A percentile compares a stretch with the other conserved stretches of the same genome.
Conservation (phyloP, 805 yeast genomes). For the Yarrowia sp. region DNA sequence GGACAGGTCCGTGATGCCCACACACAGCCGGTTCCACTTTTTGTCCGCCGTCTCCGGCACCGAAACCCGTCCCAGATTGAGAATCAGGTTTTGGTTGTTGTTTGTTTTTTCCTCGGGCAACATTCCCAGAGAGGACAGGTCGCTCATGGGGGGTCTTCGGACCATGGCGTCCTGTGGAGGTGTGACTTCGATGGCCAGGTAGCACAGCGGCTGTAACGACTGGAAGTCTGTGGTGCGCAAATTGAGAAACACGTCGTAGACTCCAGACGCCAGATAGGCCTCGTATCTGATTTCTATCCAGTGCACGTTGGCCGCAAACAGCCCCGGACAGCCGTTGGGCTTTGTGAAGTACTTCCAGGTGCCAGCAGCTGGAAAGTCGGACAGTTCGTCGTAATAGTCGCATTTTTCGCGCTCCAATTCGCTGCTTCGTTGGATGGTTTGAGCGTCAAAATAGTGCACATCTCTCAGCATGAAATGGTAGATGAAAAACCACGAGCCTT, state of each 20-base stretch:
- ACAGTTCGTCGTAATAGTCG: background rate
- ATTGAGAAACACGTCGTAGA: conserved; percentile 17
- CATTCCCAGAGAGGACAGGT: background rate
- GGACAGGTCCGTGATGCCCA: conserved; percentile 16
- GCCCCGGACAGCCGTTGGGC: conserved; percentile 18
- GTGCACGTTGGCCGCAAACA: conserved; percentile 12
- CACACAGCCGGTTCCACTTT: conserved; percentile 13
- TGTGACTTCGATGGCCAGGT: conserved; percentile 7
- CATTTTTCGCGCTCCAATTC: conserved; percentile 19
- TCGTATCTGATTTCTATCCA: conserved; percentile 22
- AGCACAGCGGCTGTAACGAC: conserved; percentile 7
- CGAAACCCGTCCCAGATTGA: conserved; percentile 12
- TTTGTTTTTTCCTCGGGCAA: background rate
- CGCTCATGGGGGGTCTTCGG: conserved; percentile 8
- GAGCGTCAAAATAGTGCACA: conserved; percentile 15
- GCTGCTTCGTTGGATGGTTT: conserved; percentile 2
- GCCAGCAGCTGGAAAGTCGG: conserved; percentile 22
- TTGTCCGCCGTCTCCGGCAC: conserved; percentile 8
- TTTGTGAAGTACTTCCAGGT: conserved; percentile 20
- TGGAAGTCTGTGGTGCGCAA: conserved; percentile 5
- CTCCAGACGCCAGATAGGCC: conserved; percentile 6
- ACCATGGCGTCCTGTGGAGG: conserved; percentile 24
- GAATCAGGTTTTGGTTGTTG: conserved; percentile 7
- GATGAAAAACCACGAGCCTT: conserved; percentile 22
- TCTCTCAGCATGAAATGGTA: conserved; percentile 22